A percentile compares a stretch with the other conserved stretches of the same genome.
These are phyloP conservation scores for Carallia pectinifolia DNA, from an alignment of 345 rosid species.

Conservation along the genomic window DNA sequence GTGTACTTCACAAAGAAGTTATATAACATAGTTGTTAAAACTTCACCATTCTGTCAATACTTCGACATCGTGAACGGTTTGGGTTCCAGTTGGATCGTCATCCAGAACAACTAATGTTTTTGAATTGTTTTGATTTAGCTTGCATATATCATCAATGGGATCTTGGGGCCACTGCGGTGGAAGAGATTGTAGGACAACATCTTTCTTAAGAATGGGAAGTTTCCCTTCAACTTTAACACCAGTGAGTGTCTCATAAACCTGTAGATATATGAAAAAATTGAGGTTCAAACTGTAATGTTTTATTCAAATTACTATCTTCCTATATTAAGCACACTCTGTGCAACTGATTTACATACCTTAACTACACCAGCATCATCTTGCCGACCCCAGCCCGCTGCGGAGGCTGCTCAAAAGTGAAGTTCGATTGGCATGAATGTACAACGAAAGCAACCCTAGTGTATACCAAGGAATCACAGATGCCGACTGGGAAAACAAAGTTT, in stretches of 20 bases:
- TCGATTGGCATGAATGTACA: background rate
- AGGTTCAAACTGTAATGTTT: constrained; percentile 6
- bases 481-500: background rate
- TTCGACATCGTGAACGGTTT: constrained; percentile 95
- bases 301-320: constrained; percentile 8
- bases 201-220: constrained; percentile 68
- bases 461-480: background rate
- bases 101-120: constrained; percentile 90
- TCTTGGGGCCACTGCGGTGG: constrained; percentile 85
- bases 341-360: constrained; percentile 47
- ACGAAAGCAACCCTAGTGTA: background rate
- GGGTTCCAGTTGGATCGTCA: constrained; percentile 99
- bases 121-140: constrained; percentile 54
- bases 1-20: constrained; percentile 4
- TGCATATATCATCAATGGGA: constrained; percentile 61
- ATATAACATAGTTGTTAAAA: constrained; percentile 9
- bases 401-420: constrained; percentile 48
- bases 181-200: constrained; percentile 60
- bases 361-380: constrained; percentile 95
- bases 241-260: constrained; percentile 87
- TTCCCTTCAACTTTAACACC: constrained; percentile 85
- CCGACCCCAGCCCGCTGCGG: constrained; percentile 97
- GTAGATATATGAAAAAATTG: constrained; percentile 11
- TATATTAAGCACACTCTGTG: background rate
- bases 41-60: constrained; percentile 93